These are phyloP conservation scores for Dentipellis sp. DNA, from an alignment of 768 basidiomycete genomes.

Conservation along the genomic window DNA sequence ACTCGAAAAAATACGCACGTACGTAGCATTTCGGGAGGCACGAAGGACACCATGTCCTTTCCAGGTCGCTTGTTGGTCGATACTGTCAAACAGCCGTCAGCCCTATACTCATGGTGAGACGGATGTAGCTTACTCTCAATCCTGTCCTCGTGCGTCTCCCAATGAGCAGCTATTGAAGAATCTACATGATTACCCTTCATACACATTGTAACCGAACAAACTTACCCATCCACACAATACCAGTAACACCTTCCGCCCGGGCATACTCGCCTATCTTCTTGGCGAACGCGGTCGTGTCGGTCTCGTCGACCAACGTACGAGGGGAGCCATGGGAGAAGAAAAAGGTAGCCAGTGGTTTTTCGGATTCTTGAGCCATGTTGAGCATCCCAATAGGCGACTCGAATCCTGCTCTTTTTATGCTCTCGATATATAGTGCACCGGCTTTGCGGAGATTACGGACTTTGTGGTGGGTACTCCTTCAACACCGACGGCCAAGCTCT, in stretches of 20 bases:
- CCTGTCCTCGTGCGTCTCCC: constrained; percentile 1
- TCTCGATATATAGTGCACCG: too few species aligned
- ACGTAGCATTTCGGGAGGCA: constrained; percentile 3
- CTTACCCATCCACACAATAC: constrained; percentile 6
- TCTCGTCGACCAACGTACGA: neutral
- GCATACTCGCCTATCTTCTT: constrained; percentile 6
- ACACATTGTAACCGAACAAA: neutral
- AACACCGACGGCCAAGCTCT: too few species aligned
- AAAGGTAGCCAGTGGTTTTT: constrained; percentile 3
- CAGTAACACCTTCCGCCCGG: neutral
- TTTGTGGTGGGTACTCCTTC: too few species aligned
- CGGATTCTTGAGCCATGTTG: neutral
- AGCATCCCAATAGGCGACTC: neutral
- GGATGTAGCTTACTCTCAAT: constrained; percentile 1
- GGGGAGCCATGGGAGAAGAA: constrained; percentile 9
- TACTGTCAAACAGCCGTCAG: neutral
- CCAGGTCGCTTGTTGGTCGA: neutral
- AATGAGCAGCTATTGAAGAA: neutral
- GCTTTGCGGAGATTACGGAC: too few species aligned
- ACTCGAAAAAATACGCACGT: neutral
- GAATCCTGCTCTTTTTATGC: too few species aligned
- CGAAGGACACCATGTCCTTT: constrained; percentile 5
- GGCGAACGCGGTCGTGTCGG: constrained; percentile 1
- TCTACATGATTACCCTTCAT: neutral
- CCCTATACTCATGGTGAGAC: too few species aligned